A percentile compares a stretch with the other conserved stretches of the same genome.
phyloP scores from a whole-genome alignment of 1,284 basidiomycete genomes.

The Fomitopsis pinicola region DNA sequence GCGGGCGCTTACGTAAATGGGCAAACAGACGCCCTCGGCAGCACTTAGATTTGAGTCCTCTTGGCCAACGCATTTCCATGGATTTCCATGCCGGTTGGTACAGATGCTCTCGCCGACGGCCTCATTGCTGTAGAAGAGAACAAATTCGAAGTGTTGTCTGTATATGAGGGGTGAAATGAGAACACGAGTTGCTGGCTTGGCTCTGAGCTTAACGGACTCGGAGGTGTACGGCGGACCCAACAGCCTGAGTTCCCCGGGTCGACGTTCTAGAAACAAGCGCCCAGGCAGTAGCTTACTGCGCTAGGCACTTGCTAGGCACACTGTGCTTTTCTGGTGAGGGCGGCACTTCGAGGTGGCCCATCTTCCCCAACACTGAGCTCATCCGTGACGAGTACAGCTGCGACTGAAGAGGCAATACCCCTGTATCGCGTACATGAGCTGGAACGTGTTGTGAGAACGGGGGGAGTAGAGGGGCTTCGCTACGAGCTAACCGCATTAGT shows the following conservation, averaged over 20 bases:
- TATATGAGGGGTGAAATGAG: background rate
- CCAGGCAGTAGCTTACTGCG: too few relatives aligned
- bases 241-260: too few relatives aligned
- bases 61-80: background rate
- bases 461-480: background rate
- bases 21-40: background rate
- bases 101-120: background rate
- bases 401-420: background rate
- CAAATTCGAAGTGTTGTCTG: background rate
- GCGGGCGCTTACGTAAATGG: constrained; percentile 1
- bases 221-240: background rate
- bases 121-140: background rate
- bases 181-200: background rate
- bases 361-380: background rate
- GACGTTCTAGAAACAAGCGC: too few relatives aligned
- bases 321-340: too few relatives aligned
- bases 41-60: background rate
- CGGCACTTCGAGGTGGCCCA: too few relatives aligned
- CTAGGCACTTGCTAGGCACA: too few relatives aligned
- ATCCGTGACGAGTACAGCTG: background rate
- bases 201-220: background rate
- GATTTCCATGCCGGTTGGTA: too few relatives aligned
- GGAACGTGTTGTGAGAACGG: background rate
- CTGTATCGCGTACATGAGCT: background rate
- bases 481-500: background rate